phyloP scores from a whole-genome alignment of 1,284 basidiomycete species.

The Ganoderma resinaceum region DNA sequence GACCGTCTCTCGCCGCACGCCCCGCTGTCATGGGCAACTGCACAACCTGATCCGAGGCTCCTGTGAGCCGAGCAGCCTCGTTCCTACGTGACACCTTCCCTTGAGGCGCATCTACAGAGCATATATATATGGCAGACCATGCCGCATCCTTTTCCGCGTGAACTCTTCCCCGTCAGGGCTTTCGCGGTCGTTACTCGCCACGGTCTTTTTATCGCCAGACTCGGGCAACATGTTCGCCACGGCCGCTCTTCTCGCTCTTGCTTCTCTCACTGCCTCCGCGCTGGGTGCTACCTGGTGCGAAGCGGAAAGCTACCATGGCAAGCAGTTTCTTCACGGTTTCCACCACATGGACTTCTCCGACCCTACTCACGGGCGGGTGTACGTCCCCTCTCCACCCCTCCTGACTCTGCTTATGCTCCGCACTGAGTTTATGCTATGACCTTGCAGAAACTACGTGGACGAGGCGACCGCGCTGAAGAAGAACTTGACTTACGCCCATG shows the following conservation, averaged over 20 bases:
- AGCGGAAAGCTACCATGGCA: conserved; percentile 52
- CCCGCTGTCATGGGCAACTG: background rate
- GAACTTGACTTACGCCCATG: conserved; percentile 39
- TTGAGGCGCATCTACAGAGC: background rate
- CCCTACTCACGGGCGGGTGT: conserved; percentile 69
- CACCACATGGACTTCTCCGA: conserved; percentile 56
- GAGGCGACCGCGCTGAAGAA: conserved; percentile 35
- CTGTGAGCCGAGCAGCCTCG: background rate
- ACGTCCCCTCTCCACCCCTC: conserved; percentile 30
- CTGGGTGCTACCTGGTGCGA: conserved; percentile 5
- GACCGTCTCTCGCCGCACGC: background rate
- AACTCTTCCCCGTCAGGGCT: background rate
- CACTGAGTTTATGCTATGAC: background rate
- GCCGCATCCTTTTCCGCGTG: background rate
- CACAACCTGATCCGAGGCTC: background rate
- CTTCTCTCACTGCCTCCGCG: background rate
- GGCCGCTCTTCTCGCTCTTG: background rate
- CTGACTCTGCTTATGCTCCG: background rate
- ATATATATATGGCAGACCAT: background rate
- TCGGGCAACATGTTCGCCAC: background rate
- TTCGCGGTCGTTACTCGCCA: background rate
- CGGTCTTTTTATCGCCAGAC: background rate
- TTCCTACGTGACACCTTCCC: background rate
- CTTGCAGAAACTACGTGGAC: conserved; percentile 43
- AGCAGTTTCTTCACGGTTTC: conserved; percentile 55